phyloP scores from a whole-genome alignment of 2,329 filamentous ascomycete species.

The Ascochyta clinopodiicola region DNA sequence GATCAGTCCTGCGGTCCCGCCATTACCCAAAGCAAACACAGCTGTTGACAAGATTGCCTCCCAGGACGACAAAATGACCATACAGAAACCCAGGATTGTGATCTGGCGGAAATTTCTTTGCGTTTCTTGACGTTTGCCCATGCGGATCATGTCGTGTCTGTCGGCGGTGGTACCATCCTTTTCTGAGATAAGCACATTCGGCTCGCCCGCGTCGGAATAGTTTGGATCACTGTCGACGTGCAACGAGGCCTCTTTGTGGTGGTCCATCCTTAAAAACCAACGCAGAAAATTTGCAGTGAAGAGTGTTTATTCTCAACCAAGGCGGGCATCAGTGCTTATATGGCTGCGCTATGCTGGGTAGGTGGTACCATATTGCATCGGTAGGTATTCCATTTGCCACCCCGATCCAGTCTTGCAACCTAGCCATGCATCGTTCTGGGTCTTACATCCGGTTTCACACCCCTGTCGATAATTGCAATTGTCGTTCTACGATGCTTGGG shows the following conservation, averaged over 20 bases:
- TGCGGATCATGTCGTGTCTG: constrained; percentile 28
- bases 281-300: too few relatives aligned
- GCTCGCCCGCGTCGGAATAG: constrained; percentile 16
- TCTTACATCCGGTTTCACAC: background rate
- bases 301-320: too few relatives aligned
- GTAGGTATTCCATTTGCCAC: background rate
- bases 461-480: too few relatives aligned
- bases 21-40: constrained; percentile 27
- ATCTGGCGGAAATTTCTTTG: constrained; percentile 23
- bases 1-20: constrained; percentile 40
- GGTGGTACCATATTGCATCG: background rate
- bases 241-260: constrained; percentile 16
- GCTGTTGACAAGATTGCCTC: constrained; percentile 21
- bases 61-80: constrained; percentile 31
- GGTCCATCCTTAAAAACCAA: background rate
- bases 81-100: constrained; percentile 28
- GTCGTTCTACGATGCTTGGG: too few relatives aligned
- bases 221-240: constrained; percentile 14
- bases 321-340: too few relatives aligned
- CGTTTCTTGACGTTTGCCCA: constrained; percentile 33
- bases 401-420: background rate
- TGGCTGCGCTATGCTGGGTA: background rate
- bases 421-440: background rate
- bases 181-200: constrained; percentile 13
- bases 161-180: constrained; percentile 29